Evolutionary conservation across 306 rosid genomes (phyloP).

Genomic region (Prunus persica): DNA sequence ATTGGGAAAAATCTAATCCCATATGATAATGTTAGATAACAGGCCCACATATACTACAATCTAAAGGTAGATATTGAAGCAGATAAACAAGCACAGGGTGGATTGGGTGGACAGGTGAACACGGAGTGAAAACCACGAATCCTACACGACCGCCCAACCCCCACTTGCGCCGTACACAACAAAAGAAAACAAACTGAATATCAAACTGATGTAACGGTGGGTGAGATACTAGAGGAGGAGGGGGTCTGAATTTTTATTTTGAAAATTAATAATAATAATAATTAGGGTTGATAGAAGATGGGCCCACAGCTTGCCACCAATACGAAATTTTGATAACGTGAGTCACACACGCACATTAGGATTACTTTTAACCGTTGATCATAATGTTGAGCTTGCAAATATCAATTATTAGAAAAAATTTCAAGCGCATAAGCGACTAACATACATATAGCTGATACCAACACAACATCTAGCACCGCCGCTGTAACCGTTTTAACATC

Average conservation of each 20-base stretch:
- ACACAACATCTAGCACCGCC: neutral
- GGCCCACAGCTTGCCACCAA: neutral
- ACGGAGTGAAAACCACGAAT: neutral
- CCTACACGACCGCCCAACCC: neutral
- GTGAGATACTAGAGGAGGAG: constrained; percentile 8
- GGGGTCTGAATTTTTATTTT: neutral
- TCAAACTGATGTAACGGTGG: constrained; percentile 29
- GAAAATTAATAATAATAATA: neutral
- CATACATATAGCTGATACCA: too few species aligned
- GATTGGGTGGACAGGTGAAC: neutral
- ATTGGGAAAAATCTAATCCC: neutral
- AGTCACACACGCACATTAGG: too few species aligned
- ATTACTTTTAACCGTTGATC: too few species aligned
- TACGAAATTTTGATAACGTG: too few species aligned
- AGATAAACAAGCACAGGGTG: neutral
- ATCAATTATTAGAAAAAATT: too few species aligned
- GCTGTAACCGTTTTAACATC: constrained; percentile 1
- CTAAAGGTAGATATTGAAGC: neutral
- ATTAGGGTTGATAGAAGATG: neutral
- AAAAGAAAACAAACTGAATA: constrained; percentile 38
- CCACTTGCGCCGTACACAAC: constrained; percentile 44
- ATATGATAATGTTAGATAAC: neutral
- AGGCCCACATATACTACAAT: neutral
- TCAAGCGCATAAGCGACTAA: too few species aligned
- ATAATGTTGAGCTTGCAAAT: too few species aligned